Evolutionary conservation across 164 flowering plant species (phyloP).

Genomic region (Nymphaea thermarum): DNA sequence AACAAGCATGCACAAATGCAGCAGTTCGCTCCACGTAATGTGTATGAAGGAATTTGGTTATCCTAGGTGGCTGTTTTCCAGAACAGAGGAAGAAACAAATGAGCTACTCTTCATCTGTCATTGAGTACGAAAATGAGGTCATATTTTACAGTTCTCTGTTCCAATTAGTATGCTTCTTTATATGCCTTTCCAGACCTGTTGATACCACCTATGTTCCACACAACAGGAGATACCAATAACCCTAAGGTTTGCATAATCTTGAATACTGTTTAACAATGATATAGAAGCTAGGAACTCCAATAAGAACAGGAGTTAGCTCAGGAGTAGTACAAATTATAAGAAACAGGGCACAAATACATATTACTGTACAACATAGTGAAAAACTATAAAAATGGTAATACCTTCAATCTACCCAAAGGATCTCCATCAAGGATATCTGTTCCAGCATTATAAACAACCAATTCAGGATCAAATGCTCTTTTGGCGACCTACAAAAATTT

Average conservation of each 20-base stretch:
- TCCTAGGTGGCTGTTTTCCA: background rate
- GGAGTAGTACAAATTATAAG: background rate
- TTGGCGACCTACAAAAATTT: constrained; percentile 42
- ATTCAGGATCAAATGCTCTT: constrained; percentile 51
- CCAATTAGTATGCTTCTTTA: too few species aligned
- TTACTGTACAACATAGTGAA: background rate
- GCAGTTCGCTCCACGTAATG: background rate
- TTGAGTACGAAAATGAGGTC: background rate
- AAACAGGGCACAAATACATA: background rate
- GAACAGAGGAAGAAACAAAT: background rate
- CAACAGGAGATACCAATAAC: too few species aligned
- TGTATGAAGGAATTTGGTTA: too few species aligned
- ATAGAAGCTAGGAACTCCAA: background rate
- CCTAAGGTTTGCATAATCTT: too few species aligned
- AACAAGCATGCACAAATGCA: background rate
- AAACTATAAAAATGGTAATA: constrained; percentile 13
- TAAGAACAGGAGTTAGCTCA: background rate
- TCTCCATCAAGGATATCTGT: constrained; percentile 94
- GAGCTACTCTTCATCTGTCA: background rate
- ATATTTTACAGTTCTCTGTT: too few species aligned
- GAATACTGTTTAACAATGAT: too few species aligned
- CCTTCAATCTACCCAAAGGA: constrained; percentile 81
- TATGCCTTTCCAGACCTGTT: too few species aligned
- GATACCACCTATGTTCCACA: too few species aligned
- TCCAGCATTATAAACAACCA: constrained; percentile 88